A percentile compares a stretch with the other conserved stretches of the same genome.
These are phyloP conservation scores for Solanum lycopersicoides DNA, from an alignment of 257 asterid genomes.

Conservation along the genomic window DNA sequence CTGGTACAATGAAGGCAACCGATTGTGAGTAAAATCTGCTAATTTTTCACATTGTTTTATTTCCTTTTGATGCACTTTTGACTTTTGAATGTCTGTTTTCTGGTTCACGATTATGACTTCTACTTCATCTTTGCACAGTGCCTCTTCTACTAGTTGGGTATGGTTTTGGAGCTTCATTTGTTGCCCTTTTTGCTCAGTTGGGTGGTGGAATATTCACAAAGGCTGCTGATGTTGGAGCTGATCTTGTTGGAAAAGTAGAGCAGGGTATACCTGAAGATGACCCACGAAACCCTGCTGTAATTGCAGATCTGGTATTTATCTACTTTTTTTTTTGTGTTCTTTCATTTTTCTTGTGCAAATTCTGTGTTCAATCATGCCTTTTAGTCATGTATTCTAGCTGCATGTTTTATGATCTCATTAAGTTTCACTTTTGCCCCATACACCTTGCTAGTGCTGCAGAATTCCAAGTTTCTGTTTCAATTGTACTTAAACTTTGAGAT, in stretches of 20 bases:
- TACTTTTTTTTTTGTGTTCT: background rate
- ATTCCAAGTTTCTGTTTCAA: background rate
- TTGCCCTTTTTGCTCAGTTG: constrained; percentile 97
- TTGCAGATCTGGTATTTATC: constrained; percentile 80
- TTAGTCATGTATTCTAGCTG: background rate
- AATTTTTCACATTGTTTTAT: constrained; percentile 1
- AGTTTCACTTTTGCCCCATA: background rate
- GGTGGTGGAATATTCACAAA: constrained; percentile 98
- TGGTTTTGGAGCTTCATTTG: constrained; percentile 99
- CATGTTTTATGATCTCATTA: background rate
- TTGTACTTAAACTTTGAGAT: background rate
- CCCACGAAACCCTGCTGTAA: constrained; percentile 98
- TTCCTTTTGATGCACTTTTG: background rate
- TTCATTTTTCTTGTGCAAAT: background rate
- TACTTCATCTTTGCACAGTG: constrained; percentile 34
- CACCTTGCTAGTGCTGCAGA: background rate
- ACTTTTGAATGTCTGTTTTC: background rate
- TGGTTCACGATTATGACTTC: background rate
- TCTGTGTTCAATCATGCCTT: background rate
- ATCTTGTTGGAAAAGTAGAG: constrained; percentile 97
- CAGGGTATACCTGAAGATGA: constrained; percentile 99
- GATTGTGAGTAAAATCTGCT: constrained; percentile 56
- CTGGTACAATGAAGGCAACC: constrained; percentile 82
- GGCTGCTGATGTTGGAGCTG: constrained; percentile 99
- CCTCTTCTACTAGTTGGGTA: constrained; percentile 99